phyloP scores from a whole-genome alignment of 2,329 filamentous ascomycete genomes.

The Aplosporella prunicola region DNA sequence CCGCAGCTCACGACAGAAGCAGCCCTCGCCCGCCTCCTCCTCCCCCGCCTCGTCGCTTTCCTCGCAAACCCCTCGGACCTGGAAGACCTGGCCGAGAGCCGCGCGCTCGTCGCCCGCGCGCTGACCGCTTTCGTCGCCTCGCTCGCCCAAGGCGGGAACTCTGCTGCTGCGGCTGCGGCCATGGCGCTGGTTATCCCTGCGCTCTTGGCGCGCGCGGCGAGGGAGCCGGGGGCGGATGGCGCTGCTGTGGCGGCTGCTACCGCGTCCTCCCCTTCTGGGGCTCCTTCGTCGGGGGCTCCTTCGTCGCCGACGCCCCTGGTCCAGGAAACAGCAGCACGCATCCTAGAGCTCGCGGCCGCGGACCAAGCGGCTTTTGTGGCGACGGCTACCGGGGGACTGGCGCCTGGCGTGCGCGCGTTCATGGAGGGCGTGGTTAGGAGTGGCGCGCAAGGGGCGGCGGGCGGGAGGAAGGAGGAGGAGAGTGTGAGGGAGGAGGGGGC shows the following conservation, averaged over 20 bases:
- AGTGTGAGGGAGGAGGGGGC: slow-evolving; percentile 44
- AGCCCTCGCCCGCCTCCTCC: slow-evolving; percentile 63
- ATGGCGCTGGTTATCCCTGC: slow-evolving; percentile 70
- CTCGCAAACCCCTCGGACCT: slow-evolving; percentile 51
- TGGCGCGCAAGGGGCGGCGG: slow-evolving; percentile 43
- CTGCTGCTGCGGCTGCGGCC: slow-evolving; percentile 44
- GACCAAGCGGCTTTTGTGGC: slow-evolving; percentile 67
- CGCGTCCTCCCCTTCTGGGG: no score
- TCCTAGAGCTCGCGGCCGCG: slow-evolving; percentile 71
- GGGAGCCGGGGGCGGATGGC: no score
- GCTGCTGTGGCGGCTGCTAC: no score
- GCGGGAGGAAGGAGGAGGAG: slow-evolving; percentile 31
- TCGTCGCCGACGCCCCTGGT: no score
- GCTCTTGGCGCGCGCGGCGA: slow-evolving; percentile 61
- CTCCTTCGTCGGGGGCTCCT: no score
- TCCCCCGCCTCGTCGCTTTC: slow-evolving; percentile 69
- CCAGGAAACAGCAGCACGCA: slow-evolving; percentile 62
- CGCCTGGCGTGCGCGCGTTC: slow-evolving; percentile 58
- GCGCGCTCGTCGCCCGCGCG: slow-evolving; percentile 60
- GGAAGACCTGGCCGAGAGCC: slow-evolving; percentile 71
- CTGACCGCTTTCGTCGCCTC: slow-evolving; percentile 61
- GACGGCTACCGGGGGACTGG: slow-evolving; percentile 65
- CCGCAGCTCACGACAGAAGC: slow-evolving; percentile 21
- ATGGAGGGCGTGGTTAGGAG: slow-evolving; percentile 75
- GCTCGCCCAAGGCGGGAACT: slow-evolving; percentile 20